Base-by-base conservation (phyloP, 179 eudicot genomes). In the Corrigiola litoralis region DNA sequence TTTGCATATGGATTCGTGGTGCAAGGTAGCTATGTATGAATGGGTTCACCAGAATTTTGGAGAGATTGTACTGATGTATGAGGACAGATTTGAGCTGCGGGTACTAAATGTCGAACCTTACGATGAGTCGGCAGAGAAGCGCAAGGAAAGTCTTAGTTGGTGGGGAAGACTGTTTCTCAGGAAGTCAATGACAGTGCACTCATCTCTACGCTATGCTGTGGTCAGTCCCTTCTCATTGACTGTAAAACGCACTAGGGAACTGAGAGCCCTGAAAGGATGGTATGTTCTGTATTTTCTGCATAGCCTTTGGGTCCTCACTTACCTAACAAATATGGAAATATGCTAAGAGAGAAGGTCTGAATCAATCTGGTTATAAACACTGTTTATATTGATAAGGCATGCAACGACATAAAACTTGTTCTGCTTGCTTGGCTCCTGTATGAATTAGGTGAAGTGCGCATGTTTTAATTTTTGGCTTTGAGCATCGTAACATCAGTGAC, bases 181-280 rank as follows among this genome's bases (percentile, higher is more conserved):
- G 48, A 80, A 79, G 67, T 83, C 89, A 63, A 68, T 33, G 44
- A 40, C 79, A 56, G 31, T 61, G 13, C 73, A 77, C 65, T 69
- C 88, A 61, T 75, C 80, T 0, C 49, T 74, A 47, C 44, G 59
- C 70, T 72, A 65, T 70, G 77, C 75, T 74, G 77, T 72, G 21
- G 78, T 88, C 66, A 67, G 55, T 63, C 71, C 65, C 51, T 69
- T 80, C 34, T 75, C 95, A 37, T 57, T 94, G 52, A 68, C 79
- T 57, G 80, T 88, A 29, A 91, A 86, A 77, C 88, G 99, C 58
- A 94, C 92, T 55, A 86, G 82, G 74, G 99, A 94, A 63, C 76
- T 94, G 44, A 78, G 97, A 84, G 84, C 87, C 46, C 78, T 94
- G 64, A 75, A 76, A 75, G 99, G 97, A 71, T 90, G 99, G 99